phyloP scores from a whole-genome alignment of 805 yeast genomes.

The Myxozyma vanderwaltii region DNA sequence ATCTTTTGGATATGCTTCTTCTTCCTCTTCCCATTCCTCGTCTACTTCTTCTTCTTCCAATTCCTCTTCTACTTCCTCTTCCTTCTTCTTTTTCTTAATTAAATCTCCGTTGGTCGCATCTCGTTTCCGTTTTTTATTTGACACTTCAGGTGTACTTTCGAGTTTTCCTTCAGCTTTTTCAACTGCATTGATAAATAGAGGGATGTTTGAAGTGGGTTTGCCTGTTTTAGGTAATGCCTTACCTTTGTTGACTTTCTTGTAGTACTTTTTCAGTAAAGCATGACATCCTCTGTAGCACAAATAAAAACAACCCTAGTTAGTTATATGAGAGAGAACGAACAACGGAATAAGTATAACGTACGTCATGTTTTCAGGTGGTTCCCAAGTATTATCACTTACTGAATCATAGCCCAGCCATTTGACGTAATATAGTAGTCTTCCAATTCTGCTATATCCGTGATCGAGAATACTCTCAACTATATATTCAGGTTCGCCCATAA shows the following conservation, averaged over 20 bases:
- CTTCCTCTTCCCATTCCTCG: neutral
- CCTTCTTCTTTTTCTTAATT: neutral
- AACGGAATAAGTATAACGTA: neutral
- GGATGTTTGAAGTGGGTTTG: neutral
- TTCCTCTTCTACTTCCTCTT: neutral
- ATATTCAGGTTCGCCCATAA: slow-evolving; percentile 5
- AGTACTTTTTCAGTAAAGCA: neutral
- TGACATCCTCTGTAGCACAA: neutral
- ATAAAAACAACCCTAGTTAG: too few relatives aligned
- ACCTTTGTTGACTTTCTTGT: neutral
- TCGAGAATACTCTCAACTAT: slow-evolving; percentile 1
- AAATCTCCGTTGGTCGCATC: neutral
- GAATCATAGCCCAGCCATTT: slow-evolving; percentile 9
- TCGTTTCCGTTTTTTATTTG: neutral
- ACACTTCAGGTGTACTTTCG: neutral
- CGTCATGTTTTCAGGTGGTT: neutral
- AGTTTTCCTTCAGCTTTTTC: neutral
- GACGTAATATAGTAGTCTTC: neutral
- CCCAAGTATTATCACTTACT: slow-evolving; percentile 5
- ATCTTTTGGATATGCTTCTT: neutral
- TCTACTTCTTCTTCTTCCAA: neutral
- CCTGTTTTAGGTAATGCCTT: neutral
- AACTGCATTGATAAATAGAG: neutral
- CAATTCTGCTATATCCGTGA: neutral
- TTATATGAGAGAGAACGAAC: neutral